Base-by-base conservation (phyloP, 2,329 filamentous ascomycete genomes). In the Aschersonia sp. region DNA sequence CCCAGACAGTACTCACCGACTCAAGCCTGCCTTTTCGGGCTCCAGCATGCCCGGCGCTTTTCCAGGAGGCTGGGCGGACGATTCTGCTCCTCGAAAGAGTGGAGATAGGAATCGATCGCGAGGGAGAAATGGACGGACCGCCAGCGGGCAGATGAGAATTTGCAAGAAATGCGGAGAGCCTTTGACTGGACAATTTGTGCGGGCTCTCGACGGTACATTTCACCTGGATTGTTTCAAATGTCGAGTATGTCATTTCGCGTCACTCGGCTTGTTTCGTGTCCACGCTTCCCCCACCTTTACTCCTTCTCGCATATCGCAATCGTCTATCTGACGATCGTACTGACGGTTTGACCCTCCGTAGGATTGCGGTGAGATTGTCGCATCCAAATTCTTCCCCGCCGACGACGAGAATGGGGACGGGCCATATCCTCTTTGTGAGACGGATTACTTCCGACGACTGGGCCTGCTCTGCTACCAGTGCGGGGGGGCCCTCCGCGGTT, bases 211-310 rank as follows among this genome's bases (percentile, higher is more conserved):
- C 47, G 89, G 88, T 49, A 97, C 90, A 47, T 98, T 87, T 64
- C 92, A 98, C 70, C 70, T 98, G 55, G 90, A 98, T 65, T 98
- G 92, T 73, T 98, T 98, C 68, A 94, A 87, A 63, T 98, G 92
- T 66, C 79, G 87, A 68, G 90, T 96, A 77, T 69, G 81, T 50
- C 46, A 43, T 33, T 33, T 49, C 46, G 44, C 7, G 35, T 8
- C 43, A 30, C 41, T 46, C 22, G 29, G 31, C 35, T 35, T 39
- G 46, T 29, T 30, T 30, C 39, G 32, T 42, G 12, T 37, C 44
- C 14, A 49, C 50, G 41, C 48, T 45, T 42, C 47, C 46, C 42
- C 30, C 22, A 29, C 30, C 12, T n/a, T 30, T 6, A 6, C n/a
- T 14, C 5, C 45, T 4, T 22, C 31, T 32, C 29, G 6, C 30